These are phyloP conservation scores for Nannochloropsis salina DNA, from an alignment of 108 stramenopile species.

Conservation along the genomic window DNA sequence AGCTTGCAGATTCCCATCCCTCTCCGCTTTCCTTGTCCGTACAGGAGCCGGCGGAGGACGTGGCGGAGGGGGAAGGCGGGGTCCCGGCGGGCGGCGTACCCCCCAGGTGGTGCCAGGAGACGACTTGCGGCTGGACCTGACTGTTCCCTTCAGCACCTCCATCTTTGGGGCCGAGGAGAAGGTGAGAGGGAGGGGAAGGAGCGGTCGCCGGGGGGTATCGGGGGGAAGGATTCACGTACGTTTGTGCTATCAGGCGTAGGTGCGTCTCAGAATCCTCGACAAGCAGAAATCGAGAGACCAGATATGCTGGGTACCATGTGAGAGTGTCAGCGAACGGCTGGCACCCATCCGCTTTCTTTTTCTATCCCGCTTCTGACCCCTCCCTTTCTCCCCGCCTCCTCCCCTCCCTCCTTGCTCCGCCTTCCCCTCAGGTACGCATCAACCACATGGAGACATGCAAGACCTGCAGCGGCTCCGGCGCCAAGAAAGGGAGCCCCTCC, in stretches of 20 bases:
- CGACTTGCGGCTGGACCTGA: constrained; percentile 82
- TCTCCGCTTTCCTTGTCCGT: constrained; percentile 43
- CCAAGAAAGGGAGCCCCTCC: constrained; percentile 53
- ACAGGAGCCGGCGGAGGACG: not conserved
- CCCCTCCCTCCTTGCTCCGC: not conserved
- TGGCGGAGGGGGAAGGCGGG: not conserved
- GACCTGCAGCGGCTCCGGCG: constrained; percentile 74
- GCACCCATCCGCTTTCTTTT: not conserved
- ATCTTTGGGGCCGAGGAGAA: constrained; percentile 92
- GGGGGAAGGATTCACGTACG: not conserved
- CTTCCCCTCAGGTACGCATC: constrained; percentile 59
- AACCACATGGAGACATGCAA: constrained; percentile 83
- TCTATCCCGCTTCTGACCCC: not conserved
- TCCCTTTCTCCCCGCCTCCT: not conserved
- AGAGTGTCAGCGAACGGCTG: not conserved
- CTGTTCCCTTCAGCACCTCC: constrained; percentile 87
- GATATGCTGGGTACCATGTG: not conserved
- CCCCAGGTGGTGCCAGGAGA: constrained; percentile 58
- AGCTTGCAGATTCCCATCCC: not conserved
- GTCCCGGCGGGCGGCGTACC: not conserved
- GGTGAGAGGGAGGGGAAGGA: constrained; percentile 37
- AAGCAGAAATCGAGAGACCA: not conserved
- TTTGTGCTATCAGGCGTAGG: not conserved
- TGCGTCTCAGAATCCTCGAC: not conserved
- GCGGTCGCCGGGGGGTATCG: not conserved